These are phyloP conservation scores for Peniophora sp. DNA, from an alignment of 1,284 basidiomycete genomes.

Conservation along the genomic window DNA sequence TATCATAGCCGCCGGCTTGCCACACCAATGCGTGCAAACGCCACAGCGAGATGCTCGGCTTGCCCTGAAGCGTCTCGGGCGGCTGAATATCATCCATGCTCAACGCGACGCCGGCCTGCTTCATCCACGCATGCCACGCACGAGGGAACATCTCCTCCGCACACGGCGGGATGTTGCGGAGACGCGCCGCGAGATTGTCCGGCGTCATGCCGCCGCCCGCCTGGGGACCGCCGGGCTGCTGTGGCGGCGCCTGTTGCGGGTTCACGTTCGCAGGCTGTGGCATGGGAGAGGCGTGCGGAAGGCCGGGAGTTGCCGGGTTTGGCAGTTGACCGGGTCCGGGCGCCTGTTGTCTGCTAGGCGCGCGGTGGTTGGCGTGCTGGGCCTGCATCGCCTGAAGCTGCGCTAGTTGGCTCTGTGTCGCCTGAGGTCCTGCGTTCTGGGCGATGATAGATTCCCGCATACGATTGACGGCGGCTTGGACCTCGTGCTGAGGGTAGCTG, in stretches of 20 bases:
- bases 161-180: neutral
- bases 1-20: neutral
- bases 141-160: neutral
- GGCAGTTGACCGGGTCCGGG: constrained; percentile 5
- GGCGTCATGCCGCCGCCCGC: constrained; percentile 9
- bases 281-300: neutral
- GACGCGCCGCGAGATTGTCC: neutral
- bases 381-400: constrained; percentile 8
- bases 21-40: neutral
- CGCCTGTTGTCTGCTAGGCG: constrained; percentile 6
- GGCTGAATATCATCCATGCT: neutral
- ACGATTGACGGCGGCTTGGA: constrained; percentile 3
- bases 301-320: constrained; percentile 5
- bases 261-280: constrained; percentile 2
- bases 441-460: constrained; percentile 1
- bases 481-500: neutral
- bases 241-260: constrained; percentile 1
- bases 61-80: no score
- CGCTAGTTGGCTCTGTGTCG: neutral
- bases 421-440: neutral
- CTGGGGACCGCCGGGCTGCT: constrained; percentile 8
- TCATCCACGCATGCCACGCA: neutral
- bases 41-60: neutral
- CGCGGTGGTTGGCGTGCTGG: constrained; percentile 9
- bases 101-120: neutral